phyloP scores from a whole-genome alignment of 306 rosid genomes.

The Castanospermum australe region DNA sequence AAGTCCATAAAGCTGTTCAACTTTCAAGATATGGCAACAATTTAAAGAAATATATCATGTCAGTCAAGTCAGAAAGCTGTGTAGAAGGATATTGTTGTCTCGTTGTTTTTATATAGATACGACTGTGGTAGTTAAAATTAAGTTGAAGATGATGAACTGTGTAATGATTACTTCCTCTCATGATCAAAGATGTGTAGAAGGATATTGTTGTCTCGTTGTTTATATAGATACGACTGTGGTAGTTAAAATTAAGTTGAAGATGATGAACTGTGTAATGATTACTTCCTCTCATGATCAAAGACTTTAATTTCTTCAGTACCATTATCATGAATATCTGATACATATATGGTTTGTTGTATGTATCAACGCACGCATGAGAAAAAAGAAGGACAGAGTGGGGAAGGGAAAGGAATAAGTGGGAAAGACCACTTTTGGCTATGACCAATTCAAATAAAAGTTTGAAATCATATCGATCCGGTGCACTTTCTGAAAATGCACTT shows the following conservation, averaged over 20 bases:
- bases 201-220: too few species aligned
- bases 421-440: background rate
- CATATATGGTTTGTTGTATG: background rate
- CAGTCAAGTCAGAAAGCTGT: background rate
- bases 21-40: background rate
- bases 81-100: background rate
- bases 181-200: background rate
- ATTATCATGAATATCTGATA: background rate
- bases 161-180: background rate
- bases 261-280: background rate
- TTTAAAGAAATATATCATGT: background rate
- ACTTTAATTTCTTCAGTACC: background rate
- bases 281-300: background rate
- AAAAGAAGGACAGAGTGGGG: background rate
- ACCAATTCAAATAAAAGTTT: background rate
- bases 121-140: background rate
- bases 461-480: too few species aligned
- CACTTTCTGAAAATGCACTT: too few species aligned
- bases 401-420: background rate
- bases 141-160: background rate
- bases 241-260: background rate
- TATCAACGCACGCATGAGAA: background rate
- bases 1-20: background rate
- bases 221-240: background rate
- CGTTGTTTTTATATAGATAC: too few species aligned